Percentiles rank a stretch among this genome's conserved stretches.
These are phyloP conservation scores for Xerocomus potaroensis DNA, from an alignment of 768 basidiomycete genomes.

Conservation along the genomic window DNA sequence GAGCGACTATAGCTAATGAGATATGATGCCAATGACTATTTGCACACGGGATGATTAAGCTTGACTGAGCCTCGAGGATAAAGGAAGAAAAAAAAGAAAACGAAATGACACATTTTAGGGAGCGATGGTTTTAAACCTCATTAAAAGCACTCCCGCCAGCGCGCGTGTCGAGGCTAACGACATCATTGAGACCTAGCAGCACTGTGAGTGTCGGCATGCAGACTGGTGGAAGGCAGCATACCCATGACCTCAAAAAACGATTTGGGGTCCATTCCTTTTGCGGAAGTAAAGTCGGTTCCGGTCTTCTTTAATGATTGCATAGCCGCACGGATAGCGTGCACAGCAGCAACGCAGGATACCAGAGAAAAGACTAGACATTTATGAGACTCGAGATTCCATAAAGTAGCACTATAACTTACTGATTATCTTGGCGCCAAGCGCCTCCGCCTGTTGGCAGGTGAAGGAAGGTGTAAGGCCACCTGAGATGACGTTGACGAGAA, in stretches of 20 bases:
- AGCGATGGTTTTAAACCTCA: conserved; percentile 34
- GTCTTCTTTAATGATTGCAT: conserved; percentile 74
- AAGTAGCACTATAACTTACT: conserved; percentile 42
- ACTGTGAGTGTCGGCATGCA: not conserved
- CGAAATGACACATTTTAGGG: not conserved
- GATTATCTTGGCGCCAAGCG: conserved; percentile 70
- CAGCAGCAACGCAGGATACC: conserved; percentile 71
- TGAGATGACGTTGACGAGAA: conserved; percentile 77
- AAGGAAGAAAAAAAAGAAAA: not conserved
- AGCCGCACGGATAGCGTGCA: conserved; percentile 74
- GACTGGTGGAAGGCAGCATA: conserved; percentile 24
- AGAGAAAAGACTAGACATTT: conserved; percentile 59
- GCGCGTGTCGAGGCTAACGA: conserved; percentile 49
- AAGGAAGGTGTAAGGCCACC: conserved; percentile 75
- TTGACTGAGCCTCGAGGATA: not conserved
- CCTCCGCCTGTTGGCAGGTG: conserved; percentile 64
- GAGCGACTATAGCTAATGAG: conserved; percentile 17
- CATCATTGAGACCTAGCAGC: conserved; percentile 45
- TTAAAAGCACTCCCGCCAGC: conserved; percentile 61
- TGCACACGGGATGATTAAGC: conserved; percentile 18
- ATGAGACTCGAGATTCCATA: not conserved
- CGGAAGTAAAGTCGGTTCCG: conserved; percentile 63
- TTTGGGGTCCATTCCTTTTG: conserved; percentile 70
- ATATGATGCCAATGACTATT: conserved; percentile 16
- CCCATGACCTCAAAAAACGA: conserved; percentile 78